phyloP scores from a whole-genome alignment of 2,329 filamentous ascomycete species.

The Diaporthe ampelina region DNA sequence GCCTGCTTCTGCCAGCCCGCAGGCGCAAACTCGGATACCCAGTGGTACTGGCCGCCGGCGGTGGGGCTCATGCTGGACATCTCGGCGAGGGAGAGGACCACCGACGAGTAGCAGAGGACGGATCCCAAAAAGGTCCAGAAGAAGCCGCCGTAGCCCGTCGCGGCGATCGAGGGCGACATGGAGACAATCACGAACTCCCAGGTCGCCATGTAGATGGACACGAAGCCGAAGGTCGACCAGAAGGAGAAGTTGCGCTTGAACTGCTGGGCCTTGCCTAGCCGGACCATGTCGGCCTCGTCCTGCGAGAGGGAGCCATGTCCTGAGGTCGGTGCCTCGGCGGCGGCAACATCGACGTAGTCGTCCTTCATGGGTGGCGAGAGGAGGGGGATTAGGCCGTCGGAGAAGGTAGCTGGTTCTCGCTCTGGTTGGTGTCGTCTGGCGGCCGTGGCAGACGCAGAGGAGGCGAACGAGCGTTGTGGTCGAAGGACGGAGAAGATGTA shows the following conservation, averaged over 20 bases:
- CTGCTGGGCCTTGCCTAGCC: slow-evolving; percentile 42
- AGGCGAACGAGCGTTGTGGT: too few species aligned
- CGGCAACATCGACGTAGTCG: neutral
- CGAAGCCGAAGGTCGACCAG: slow-evolving; percentile 45
- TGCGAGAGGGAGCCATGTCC: neutral
- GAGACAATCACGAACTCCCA: slow-evolving; percentile 46
- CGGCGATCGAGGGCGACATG: slow-evolving; percentile 42
- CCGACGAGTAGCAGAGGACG: slow-evolving; percentile 42
- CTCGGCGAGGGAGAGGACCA: slow-evolving; percentile 41
- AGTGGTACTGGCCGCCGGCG: slow-evolving; percentile 41
- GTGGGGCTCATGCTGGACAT: slow-evolving; percentile 40
- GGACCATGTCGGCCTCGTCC: slow-evolving; percentile 38
- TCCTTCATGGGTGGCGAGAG: slow-evolving; percentile 17
- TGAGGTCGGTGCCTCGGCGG: neutral
- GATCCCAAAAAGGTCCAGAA: slow-evolving; percentile 46
- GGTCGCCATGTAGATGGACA: slow-evolving; percentile 47
- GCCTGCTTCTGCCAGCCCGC: slow-evolving; percentile 33
- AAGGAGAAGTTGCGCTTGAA: slow-evolving; percentile 43
- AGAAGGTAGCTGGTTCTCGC: neutral
- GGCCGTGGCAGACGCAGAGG: neutral
- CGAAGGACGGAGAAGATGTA: neutral
- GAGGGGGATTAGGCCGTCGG: neutral
- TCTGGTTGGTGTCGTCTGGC: neutral
- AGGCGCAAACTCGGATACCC: slow-evolving; percentile 40
- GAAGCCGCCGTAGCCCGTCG: slow-evolving; percentile 45